Percentiles rank a stretch among this genome's conserved stretches.
phyloP scores from a whole-genome alignment of 305 asterid genomes.

The Fraxinus sp. region DNA sequence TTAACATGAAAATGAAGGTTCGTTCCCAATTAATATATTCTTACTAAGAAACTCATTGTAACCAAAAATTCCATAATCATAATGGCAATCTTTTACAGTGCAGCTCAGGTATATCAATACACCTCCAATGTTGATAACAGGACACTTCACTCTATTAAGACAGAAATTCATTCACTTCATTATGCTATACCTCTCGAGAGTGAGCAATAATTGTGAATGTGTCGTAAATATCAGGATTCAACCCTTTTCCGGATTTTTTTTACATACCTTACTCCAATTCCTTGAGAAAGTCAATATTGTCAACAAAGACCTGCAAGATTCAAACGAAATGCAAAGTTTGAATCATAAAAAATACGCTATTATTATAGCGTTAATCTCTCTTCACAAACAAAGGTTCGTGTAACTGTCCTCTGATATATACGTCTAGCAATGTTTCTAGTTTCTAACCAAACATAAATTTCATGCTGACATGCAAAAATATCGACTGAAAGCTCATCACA shows the following conservation, averaged over 20 bases:
- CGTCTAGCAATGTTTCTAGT: not conserved
- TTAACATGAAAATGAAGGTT: not conserved
- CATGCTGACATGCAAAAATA: not conserved
- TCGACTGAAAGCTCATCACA: not conserved
- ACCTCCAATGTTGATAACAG: not conserved
- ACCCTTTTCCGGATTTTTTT: not conserved
- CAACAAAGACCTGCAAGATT: conserved; percentile 64
- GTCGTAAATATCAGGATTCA: not conserved
- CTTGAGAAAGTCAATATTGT: conserved; percentile 63
- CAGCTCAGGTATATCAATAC: not conserved
- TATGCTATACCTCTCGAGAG: not conserved
- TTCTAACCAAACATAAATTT: not conserved
- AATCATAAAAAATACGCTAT: not conserved
- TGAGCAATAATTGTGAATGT: not conserved
- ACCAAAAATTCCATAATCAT: not conserved
- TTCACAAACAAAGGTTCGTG: not conserved
- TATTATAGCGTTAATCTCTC: not conserved
- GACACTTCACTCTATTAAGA: not conserved
- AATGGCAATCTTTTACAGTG: not conserved
- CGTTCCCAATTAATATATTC: not conserved
- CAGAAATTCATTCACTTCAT: not conserved
- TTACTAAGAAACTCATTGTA: not conserved
- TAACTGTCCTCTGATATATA: not conserved
- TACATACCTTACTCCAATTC: conserved; percentile 51
- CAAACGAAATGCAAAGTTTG: not conserved